These are phyloP conservation scores for Exophiala viscosa DNA, from an alignment of 2,329 filamentous ascomycete genomes.

Conservation along the genomic window DNA sequence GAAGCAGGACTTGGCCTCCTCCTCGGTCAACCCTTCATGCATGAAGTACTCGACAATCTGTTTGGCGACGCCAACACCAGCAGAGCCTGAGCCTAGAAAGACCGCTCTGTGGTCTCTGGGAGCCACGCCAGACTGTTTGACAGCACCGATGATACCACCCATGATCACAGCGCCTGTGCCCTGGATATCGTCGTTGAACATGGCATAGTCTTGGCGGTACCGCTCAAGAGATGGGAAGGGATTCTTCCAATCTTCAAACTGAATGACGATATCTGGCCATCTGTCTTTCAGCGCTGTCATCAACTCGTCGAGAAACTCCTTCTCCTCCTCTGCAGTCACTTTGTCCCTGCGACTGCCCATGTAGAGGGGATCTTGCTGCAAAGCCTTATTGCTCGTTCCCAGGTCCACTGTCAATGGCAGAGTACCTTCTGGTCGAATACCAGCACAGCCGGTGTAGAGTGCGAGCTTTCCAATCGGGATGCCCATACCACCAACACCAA, in stretches of 20 bases:
- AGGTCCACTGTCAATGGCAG: conserved; percentile 61
- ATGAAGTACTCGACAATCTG: conserved; percentile 97
- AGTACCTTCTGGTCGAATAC: conserved; percentile 74
- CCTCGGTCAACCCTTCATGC: conserved; percentile 81
- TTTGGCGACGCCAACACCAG: conserved; percentile 94
- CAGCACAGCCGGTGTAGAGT: conserved; percentile 91
- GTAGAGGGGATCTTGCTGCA: conserved; percentile 79
- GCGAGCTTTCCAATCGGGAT: conserved; percentile 96
- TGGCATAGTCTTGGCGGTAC: conserved; percentile 83
- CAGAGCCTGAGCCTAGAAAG: conserved; percentile 93
- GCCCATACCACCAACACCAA: conserved; percentile 95
- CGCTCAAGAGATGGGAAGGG: conserved; percentile 90
- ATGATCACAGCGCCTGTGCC: conserved; percentile 94
- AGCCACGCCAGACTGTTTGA: conserved; percentile 80
- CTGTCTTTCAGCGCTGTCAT: conserved; percentile 84
- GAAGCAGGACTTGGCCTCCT: conserved; percentile 85
- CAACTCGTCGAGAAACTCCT: conserved; percentile 94
- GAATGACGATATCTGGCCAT: conserved; percentile 72
- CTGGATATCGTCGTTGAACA: conserved; percentile 99
- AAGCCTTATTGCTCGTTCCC: conserved; percentile 60
- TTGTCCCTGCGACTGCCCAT: conserved; percentile 84
- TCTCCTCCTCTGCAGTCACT: conserved; percentile 71
- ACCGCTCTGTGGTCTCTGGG: conserved; percentile 88
- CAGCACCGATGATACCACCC: conserved; percentile 70
- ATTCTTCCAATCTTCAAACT: conserved; percentile 98